Conservation (phyloP, 1,139 yeast species). For the Zygosaccharomyces sapae region DNA sequence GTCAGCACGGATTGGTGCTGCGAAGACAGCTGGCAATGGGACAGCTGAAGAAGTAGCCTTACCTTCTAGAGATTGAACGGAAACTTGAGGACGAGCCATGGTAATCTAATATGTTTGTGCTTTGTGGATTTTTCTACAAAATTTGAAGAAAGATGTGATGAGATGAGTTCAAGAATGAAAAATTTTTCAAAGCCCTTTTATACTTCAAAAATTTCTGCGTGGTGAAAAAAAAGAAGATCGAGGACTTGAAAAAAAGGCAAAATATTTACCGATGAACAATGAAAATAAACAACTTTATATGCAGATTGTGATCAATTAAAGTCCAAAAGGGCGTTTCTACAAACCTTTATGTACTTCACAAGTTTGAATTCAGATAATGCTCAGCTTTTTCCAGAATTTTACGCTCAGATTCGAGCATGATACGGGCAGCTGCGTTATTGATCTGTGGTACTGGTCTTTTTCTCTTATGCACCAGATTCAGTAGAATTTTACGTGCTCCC, state of each 20-base stretch:
- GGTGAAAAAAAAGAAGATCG: constrained; percentile 8
- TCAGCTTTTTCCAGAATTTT: constrained; percentile 8
- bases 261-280: not conserved
- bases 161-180: not conserved
- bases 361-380: not conserved
- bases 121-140: constrained; percentile 1
- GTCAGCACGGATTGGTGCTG: constrained; percentile 99
- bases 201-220: constrained; percentile 10
- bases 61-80: constrained; percentile 88
- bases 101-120: constrained; percentile 11
- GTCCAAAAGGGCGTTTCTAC: not conserved
- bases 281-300: constrained; percentile 1
- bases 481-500: not conserved
- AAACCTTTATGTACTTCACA: not conserved
- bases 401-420: constrained; percentile 9
- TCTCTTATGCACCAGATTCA: not conserved
- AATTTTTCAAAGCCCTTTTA: constrained; percentile 11
- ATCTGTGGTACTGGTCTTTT: not conserved
- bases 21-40: constrained; percentile 97
- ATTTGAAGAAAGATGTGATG: not conserved
- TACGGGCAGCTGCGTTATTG: not conserved
- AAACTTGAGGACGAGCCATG: constrained; percentile 96
- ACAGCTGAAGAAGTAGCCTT: constrained; percentile 79
- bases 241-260: not conserved
- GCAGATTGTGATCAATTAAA: not conserved